Evolutionary conservation across 2,329 filamentous ascomycete species (phyloP).

Genomic region (Diaporthe citrichinensis): DNA sequence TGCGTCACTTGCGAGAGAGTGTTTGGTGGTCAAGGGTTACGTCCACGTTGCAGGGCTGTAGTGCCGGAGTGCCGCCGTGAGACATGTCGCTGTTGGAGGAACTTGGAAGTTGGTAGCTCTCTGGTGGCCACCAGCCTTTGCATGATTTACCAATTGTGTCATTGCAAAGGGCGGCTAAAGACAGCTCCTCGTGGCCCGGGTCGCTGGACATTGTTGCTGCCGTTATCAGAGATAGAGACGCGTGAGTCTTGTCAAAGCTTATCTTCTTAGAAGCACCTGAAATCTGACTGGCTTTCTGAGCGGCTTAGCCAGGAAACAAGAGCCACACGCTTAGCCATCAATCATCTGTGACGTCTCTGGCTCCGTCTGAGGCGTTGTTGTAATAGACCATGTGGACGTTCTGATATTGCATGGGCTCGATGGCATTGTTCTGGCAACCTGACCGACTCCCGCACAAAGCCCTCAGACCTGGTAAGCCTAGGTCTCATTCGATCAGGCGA

Average conservation of each 20-base stretch:
- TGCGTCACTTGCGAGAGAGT: background rate
- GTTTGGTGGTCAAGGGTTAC: background rate
- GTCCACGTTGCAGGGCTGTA: background rate
- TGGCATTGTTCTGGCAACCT: background rate
- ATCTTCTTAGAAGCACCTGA: background rate
- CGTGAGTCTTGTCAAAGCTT: background rate
- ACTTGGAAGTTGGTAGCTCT: background rate
- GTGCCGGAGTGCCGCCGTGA: background rate
- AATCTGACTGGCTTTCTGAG: background rate
- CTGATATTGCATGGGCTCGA: background rate
- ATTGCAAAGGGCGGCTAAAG: background rate
- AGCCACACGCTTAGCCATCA: background rate
- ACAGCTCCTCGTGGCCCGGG: background rate
- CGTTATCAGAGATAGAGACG: background rate
- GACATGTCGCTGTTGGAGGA: background rate
- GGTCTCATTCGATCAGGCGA: background rate
- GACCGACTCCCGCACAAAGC: constrained; percentile 12
- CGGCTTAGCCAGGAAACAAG: background rate
- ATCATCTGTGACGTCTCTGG: too few species aligned
- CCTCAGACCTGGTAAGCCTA: background rate
- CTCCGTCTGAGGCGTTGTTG: background rate
- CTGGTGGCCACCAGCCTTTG: background rate
- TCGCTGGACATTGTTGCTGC: background rate
- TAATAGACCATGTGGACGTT: background rate
- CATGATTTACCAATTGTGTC: background rate